A percentile compares a stretch with the other conserved stretches of the same genome.
Evolutionary conservation across 1,139 yeast genomes (phyloP).

Genomic region (Scheffersomyces stambukii): DNA sequence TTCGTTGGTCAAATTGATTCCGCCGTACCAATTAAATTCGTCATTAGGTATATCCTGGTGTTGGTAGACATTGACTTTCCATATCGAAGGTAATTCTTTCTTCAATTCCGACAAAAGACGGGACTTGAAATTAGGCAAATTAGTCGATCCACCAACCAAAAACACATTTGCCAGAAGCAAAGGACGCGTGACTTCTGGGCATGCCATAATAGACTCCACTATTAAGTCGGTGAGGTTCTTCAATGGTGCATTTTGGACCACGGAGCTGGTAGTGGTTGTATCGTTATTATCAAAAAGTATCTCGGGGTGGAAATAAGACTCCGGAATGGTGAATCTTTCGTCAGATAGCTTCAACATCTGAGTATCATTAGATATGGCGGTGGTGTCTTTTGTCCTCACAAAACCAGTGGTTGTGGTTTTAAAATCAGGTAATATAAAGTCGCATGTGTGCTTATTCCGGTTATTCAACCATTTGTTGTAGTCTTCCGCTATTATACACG

Average conservation of each 20-base stretch:
- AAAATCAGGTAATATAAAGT: constrained; percentile 83
- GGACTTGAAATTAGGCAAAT: constrained; percentile 60
- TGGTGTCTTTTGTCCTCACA: constrained; percentile 24
- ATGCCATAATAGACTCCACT: constrained; percentile 61
- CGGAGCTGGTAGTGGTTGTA: constrained; percentile 21
- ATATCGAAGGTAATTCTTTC: constrained; percentile 63
- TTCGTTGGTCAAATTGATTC: constrained; percentile 46
- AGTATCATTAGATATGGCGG: constrained; percentile 31
- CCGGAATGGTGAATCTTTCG: constrained; percentile 87
- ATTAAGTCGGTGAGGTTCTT: constrained; percentile 72
- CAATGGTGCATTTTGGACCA: constrained; percentile 54
- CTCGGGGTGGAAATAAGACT: constrained; percentile 81
- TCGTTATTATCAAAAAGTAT: constrained; percentile 43
- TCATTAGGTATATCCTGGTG: constrained; percentile 18
- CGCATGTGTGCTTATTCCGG: constrained; percentile 33
- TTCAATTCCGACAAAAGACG: constrained; percentile 60
- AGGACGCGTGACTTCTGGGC: constrained; percentile 76
- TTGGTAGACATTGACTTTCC: constrained; percentile 50
- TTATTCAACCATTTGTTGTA: constrained; percentile 54
- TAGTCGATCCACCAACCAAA: constrained; percentile 79
- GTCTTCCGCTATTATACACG: constrained; percentile 70
- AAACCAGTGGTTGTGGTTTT: constrained; percentile 73
- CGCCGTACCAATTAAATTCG: constrained; percentile 40
- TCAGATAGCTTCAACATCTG: constrained; percentile 71
- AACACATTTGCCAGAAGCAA: constrained; percentile 75